Evolutionary conservation across 257 asterid species (phyloP).

Genomic region (Coffea eugenioides): DNA sequence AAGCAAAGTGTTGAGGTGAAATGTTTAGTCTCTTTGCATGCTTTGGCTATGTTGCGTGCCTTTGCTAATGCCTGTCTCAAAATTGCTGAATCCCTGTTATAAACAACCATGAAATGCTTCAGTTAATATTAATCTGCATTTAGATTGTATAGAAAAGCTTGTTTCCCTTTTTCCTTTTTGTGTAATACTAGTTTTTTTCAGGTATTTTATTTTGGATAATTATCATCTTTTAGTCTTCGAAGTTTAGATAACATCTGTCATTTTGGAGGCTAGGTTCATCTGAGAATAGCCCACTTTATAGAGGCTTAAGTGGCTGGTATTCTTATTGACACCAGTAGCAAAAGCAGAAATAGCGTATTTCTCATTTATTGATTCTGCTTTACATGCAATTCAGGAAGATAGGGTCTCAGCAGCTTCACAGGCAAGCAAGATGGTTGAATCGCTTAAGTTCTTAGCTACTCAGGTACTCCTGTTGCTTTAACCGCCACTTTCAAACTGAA

Average conservation of each 20-base stretch:
- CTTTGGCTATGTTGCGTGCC: neutral
- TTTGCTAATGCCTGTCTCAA: neutral
- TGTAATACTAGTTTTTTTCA: neutral
- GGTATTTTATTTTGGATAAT: neutral
- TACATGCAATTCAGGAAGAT: constrained; percentile 58
- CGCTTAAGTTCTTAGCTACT: constrained; percentile 74
- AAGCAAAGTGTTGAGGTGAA: constrained; percentile 83
- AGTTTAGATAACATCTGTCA: neutral
- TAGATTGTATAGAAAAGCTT: neutral
- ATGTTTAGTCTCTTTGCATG: constrained; percentile 13
- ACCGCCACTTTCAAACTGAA: constrained; percentile 5
- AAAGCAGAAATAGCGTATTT: constrained; percentile 10
- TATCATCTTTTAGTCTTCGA: neutral
- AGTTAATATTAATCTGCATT: neutral
- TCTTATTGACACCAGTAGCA: constrained; percentile 5
- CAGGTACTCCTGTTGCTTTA: constrained; percentile 48
- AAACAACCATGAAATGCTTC: neutral
- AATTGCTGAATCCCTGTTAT: neutral
- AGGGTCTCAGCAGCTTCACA: constrained; percentile 72
- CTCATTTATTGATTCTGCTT: neutral
- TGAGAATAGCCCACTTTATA: neutral
- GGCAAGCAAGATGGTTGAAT: constrained; percentile 93
- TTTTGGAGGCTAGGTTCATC: neutral
- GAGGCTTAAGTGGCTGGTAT: neutral
- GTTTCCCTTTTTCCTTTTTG: neutral